Evolutionary conservation across 2,329 filamentous ascomycete genomes (phyloP).

Genomic region (Aspergillus texensis): DNA sequence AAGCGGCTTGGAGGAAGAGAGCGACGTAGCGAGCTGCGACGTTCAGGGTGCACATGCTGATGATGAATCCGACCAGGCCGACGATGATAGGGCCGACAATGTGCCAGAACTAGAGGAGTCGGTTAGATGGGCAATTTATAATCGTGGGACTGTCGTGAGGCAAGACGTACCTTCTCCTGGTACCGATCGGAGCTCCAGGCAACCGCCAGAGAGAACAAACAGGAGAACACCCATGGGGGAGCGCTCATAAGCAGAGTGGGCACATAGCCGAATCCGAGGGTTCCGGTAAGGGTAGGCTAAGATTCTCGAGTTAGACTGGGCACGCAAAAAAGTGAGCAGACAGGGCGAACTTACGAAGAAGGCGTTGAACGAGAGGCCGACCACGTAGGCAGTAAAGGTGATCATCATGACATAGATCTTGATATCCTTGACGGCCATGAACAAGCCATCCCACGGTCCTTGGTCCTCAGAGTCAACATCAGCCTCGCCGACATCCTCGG

Average conservation of each 20-base stretch:
- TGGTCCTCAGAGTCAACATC: slow-evolving; percentile 61
- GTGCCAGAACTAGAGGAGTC: not conserved
- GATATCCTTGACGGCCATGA: slow-evolving; percentile 58
- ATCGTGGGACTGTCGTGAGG: not conserved
- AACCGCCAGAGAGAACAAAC: slow-evolving; percentile 63
- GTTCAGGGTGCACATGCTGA: slow-evolving; percentile 64
- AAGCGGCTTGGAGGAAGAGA: slow-evolving; percentile 72
- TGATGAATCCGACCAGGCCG: slow-evolving; percentile 66
- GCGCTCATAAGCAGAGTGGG: slow-evolving; percentile 65
- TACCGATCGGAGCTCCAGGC: slow-evolving; percentile 71
- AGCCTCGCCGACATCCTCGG: slow-evolving; percentile 67
- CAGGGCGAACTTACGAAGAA: not conserved
- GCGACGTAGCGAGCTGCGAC: slow-evolving; percentile 66
- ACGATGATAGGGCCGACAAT: slow-evolving; percentile 35
- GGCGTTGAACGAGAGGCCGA: not conserved
- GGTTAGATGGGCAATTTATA: not conserved
- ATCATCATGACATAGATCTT: slow-evolving; percentile 64
- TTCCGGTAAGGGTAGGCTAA: slow-evolving; percentile 64
- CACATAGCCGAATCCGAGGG: slow-evolving; percentile 64
- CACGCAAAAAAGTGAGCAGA: not conserved
- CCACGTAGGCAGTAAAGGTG: not conserved
- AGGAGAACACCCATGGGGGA: slow-evolving; percentile 61
- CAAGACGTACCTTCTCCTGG: slow-evolving; percentile 27
- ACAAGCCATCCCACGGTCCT: slow-evolving; percentile 53
- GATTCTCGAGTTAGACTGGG: not conserved